Conservation (phyloP, 2,329 filamentous ascomycete genomes). For the Monilinia vaccinii-corymbosi region DNA sequence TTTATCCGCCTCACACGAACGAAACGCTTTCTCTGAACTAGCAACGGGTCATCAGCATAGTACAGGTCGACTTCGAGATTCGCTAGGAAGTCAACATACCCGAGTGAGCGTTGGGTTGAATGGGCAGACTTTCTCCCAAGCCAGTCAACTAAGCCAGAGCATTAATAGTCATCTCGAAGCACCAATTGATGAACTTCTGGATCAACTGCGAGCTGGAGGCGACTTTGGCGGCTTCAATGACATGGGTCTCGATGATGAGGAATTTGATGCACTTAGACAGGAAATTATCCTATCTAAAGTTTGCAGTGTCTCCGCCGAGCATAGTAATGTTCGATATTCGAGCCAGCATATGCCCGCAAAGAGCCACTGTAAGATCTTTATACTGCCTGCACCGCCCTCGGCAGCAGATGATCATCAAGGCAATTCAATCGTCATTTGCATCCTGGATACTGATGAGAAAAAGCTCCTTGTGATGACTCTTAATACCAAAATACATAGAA, state of each 20-base stretch:
- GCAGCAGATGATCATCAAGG: constrained; percentile 44
- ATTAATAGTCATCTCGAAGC: constrained; percentile 58
- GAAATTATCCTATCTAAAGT: constrained; percentile 67
- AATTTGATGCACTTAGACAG: constrained; percentile 60
- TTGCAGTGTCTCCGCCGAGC: constrained; percentile 55
- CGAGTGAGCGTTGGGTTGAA: constrained; percentile 43
- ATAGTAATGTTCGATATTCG: constrained; percentile 52
- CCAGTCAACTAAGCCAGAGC: constrained; percentile 32
- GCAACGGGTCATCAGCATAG: constrained; percentile 37
- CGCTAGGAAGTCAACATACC: constrained; percentile 58
- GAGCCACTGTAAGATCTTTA: constrained; percentile 54
- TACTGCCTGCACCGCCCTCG: constrained; percentile 51
- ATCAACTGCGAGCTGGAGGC: constrained; percentile 53
- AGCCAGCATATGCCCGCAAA: constrained; percentile 43
- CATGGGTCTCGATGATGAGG: constrained; percentile 65
- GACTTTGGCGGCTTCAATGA: constrained; percentile 61
- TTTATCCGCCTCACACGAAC: constrained; percentile 74
- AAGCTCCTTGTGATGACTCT: constrained; percentile 59
- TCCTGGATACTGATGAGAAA: constrained; percentile 60
- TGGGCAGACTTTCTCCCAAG: constrained; percentile 20
- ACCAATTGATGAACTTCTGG: constrained; percentile 59
- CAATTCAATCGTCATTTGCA: constrained; percentile 53
- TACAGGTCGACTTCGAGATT: constrained; percentile 45
- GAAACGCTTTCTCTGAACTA: constrained; percentile 69
- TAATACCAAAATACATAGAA: constrained; percentile 35